Evolutionary conservation across 768 basidiomycete species (phyloP).

Genomic region (Suillus tomentosus): DNA sequence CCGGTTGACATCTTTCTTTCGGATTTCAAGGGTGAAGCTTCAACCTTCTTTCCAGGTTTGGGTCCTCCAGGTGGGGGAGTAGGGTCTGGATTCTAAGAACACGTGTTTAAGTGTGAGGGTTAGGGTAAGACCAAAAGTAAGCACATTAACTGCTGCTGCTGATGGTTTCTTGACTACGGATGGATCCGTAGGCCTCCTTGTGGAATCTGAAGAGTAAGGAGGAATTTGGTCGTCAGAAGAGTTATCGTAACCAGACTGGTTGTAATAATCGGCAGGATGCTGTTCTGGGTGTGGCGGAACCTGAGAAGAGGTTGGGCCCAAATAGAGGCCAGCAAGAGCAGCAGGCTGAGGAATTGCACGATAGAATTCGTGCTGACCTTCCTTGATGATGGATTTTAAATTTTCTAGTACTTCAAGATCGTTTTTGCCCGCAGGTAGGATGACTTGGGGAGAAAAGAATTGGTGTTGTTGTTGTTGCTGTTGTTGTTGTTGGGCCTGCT

Average conservation of each 20-base stretch:
- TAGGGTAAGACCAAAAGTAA: slow-evolving; percentile 16
- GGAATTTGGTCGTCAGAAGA: slow-evolving; percentile 16
- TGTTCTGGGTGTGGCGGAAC: slow-evolving; percentile 41
- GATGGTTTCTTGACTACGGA: slow-evolving; percentile 19
- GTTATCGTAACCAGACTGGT: slow-evolving; percentile 16
- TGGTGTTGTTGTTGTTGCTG: slow-evolving; percentile 31
- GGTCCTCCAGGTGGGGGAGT: slow-evolving; percentile 27
- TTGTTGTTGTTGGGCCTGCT: slow-evolving; percentile 1
- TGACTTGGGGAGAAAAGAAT: slow-evolving; percentile 28
- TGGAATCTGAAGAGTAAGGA: slow-evolving; percentile 26
- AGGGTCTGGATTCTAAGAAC: slow-evolving; percentile 22
- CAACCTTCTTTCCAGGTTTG: slow-evolving; percentile 24
- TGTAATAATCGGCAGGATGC: slow-evolving; percentile 25
- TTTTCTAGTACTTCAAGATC: slow-evolving; percentile 77
- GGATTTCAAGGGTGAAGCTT: slow-evolving; percentile 3
- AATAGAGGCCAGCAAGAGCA: slow-evolving; percentile 63
- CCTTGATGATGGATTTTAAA: slow-evolving; percentile 72
- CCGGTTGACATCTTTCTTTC: slow-evolving; percentile 14
- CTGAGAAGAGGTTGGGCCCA: slow-evolving; percentile 46
- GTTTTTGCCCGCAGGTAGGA: slow-evolving; percentile 55
- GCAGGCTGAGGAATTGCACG: slow-evolving; percentile 66
- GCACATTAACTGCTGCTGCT: slow-evolving; percentile 32
- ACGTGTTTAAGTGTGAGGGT: slow-evolving; percentile 13
- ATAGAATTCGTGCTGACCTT: slow-evolving; percentile 72
- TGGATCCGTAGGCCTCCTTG: slow-evolving; percentile 22